Evolutionary conservation across 208 protist genomes (phyloP).

Genomic region (Trichomonas gallinae): DNA sequence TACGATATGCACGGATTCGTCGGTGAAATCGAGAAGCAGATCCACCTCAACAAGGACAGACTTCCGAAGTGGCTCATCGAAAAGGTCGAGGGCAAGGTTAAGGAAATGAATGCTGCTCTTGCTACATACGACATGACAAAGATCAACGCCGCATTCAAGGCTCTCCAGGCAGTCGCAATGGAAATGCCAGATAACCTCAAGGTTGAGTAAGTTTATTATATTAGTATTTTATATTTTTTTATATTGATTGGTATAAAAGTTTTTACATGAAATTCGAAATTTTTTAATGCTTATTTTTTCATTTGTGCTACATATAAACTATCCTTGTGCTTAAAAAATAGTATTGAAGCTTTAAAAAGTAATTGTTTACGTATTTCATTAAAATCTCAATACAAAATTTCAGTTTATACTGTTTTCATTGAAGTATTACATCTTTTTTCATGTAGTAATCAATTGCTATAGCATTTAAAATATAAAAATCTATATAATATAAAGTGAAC

Average conservation of each 20-base stretch:
- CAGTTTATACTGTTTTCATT: no score
- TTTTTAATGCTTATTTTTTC: no score
- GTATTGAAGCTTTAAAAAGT: no score
- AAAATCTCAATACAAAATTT: no score
- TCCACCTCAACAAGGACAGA: neutral
- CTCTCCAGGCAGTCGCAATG: neutral
- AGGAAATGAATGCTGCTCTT: neutral
- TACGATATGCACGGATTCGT: slow-evolving; percentile 34
- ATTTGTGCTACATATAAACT: no score
- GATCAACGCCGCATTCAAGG: neutral
- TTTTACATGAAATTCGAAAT: no score
- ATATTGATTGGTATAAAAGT: neutral
- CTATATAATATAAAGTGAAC: no score
- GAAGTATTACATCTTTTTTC: no score
- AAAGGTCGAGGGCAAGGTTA: neutral
- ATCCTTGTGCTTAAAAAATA: no score
- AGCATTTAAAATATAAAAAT: no score
- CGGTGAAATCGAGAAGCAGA: neutral
- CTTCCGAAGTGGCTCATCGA: neutral
- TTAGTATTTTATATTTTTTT: neutral
- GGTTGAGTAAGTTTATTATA: neutral
- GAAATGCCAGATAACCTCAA: neutral
- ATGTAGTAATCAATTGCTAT: no score
- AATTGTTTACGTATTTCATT: no score
- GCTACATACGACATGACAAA: neutral